These are phyloP conservation scores for Blastobotrys persicus DNA, from an alignment of 1,139 yeast genomes.

Conservation along the genomic window DNA sequence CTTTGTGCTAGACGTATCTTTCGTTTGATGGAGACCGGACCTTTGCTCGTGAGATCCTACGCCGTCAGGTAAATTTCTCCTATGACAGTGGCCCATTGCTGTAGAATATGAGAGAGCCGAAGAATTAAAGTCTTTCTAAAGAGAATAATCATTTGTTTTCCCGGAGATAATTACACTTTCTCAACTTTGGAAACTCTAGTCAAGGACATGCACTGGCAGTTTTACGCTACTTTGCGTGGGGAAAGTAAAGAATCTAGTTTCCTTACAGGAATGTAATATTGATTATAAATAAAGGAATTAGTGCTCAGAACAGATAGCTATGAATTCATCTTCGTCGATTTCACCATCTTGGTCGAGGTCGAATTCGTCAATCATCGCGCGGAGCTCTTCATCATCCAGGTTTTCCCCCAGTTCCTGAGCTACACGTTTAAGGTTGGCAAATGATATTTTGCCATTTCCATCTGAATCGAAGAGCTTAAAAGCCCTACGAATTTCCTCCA, in stretches of 20 bases:
- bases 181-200: no score
- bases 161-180: no score
- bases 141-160: no score
- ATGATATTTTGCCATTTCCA: conserved; percentile 73
- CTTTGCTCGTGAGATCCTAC: neutral
- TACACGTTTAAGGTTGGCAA: conserved; percentile 80
- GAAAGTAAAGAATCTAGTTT: neutral
- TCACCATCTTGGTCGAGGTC: conserved; percentile 97
- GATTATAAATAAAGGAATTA: conserved; percentile 18
- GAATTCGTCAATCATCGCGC: conserved; percentile 97
- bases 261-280: neutral
- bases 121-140: no score
- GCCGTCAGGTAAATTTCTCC: neutral
- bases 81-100: neutral
- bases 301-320: conserved; percentile 76
- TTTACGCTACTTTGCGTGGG: no score
- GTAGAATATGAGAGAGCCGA: no score
- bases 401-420: conserved; percentile 93
- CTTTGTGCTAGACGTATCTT: neutral
- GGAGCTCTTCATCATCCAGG: conserved; percentile 84
- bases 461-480: conserved; percentile 89
- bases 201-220: no score
- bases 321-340: conserved; percentile 89
- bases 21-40: neutral
- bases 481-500: conserved; percentile 89